phyloP scores from a whole-genome alignment of 805 yeast genomes.

The Saturnispora sanitii region DNA sequence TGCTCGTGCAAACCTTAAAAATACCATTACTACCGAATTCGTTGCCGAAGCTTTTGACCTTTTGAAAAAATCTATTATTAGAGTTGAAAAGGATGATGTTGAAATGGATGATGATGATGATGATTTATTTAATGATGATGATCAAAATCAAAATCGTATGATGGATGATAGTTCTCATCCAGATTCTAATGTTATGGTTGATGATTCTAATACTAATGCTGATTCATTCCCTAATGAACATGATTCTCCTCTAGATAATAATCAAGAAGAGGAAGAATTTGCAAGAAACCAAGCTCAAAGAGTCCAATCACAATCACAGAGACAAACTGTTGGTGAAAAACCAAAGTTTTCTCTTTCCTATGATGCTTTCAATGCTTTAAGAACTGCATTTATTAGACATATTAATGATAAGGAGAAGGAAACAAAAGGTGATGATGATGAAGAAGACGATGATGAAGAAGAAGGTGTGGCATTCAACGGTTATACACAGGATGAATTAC shows the following conservation, averaged over 20 bases:
- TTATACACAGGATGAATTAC: conserved; percentile 54
- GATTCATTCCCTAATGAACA: background rate
- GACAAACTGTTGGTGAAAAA: conserved; percentile 15
- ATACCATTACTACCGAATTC: conserved; percentile 70
- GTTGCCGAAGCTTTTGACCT: conserved; percentile 91
- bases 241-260: background rate
- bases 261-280: conserved; percentile 7
- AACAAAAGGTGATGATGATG: conserved; percentile 40
- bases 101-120: conserved; percentile 38
- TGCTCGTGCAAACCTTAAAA: conserved; percentile 93
- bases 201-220: background rate
- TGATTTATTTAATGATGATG: conserved; percentile 9
- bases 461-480: conserved; percentile 38
- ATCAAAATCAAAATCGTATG: too few relatives aligned
- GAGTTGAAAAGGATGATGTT: conserved; percentile 89
- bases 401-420: conserved; percentile 25
- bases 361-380: conserved; percentile 78
- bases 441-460: conserved; percentile 30
- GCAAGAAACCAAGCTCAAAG: conserved; percentile 7
- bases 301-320: background rate
- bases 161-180: too few relatives aligned
- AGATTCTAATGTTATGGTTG: too few relatives aligned
- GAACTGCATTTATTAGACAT: conserved; percentile 64
- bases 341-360: conserved; percentile 53
- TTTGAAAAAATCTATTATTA: conserved; percentile 80